Evolutionary conservation across 176 grass and related monocot genomes (phyloP).

Genomic region (Carex myosuroides): DNA sequence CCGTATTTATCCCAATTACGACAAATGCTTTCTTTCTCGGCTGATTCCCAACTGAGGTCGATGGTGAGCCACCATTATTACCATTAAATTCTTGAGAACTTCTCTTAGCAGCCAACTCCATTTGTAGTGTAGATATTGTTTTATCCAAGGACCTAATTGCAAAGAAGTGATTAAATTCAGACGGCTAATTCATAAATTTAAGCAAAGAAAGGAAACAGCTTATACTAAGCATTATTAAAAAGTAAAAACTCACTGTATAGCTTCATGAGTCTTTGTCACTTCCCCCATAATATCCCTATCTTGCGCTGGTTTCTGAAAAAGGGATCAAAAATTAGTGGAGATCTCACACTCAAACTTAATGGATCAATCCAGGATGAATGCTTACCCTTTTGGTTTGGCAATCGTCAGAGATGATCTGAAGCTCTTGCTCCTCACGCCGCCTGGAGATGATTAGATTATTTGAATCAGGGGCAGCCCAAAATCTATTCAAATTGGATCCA

Average conservation of each 20-base stretch:
- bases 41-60: neutral
- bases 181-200: neutral
- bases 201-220: neutral
- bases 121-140: conserved; percentile 79
- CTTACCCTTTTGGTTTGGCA: conserved; percentile 29
- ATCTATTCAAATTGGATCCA: conserved; percentile 36
- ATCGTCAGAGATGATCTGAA: conserved; percentile 27
- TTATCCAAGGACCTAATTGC: conserved; percentile 60
- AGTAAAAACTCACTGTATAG: conserved; percentile 66
- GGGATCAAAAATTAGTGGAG: neutral
- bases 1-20: conserved; percentile 86
- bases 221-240: conserved; percentile 10
- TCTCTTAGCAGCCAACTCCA: conserved; percentile 81
- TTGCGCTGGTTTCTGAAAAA: conserved; percentile 59
- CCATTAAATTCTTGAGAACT: conserved; percentile 48
- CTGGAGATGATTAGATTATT: conserved; percentile 25
- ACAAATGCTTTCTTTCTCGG: conserved; percentile 64
- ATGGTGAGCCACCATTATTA: conserved; percentile 18
- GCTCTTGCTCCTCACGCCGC: conserved; percentile 25
- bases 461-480: conserved; percentile 35
- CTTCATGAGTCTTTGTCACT: conserved; percentile 60
- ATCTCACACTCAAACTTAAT: conserved; percentile 13
- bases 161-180: conserved; percentile 24
- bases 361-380: neutral
- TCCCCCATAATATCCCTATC: conserved; percentile 62